A percentile compares a stretch with the other conserved stretches of the same genome.
Evolutionary conservation across 331 rosid genomes (phyloP).

Genomic region (Pyrus hybrid): DNA sequence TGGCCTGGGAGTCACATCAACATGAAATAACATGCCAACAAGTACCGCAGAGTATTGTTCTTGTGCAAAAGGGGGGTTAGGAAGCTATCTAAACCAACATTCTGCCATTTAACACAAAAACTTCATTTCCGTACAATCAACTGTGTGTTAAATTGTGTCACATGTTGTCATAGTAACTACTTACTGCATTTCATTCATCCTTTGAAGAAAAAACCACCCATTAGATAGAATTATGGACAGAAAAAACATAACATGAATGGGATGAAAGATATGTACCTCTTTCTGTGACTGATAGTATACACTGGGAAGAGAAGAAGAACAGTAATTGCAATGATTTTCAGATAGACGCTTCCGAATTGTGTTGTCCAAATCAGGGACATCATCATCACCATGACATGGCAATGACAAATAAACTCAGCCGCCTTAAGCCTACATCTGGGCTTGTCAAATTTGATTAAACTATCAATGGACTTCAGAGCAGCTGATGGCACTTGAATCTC

Average conservation of each 20-base stretch:
- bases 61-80: neutral
- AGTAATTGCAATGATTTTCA: conserved; percentile 77
- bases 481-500: conserved; percentile 82
- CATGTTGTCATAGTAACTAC: neutral
- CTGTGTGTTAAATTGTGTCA: neutral
- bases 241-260: conserved; percentile 8
- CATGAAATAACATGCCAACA: no score
- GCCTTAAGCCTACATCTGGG: conserved; percentile 82
- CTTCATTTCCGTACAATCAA: neutral
- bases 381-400: conserved; percentile 30
- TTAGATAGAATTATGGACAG: conserved; percentile 7
- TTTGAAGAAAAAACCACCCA: neutral
- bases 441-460: conserved; percentile 87
- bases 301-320: conserved; percentile 69
- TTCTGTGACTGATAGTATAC: conserved; percentile 84
- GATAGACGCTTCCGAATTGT: conserved; percentile 80
- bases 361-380: conserved; percentile 63
- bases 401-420: conserved; percentile 52
- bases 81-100: neutral
- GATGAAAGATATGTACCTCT: conserved; percentile 47
- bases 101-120: neutral
- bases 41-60: neutral
- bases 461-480: conserved; percentile 78
- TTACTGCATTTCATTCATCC: conserved; percentile 2
- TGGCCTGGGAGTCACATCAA: no score